phyloP scores from a whole-genome alignment of 192 early-diverging fungal species.

The Backusella circina region DNA sequence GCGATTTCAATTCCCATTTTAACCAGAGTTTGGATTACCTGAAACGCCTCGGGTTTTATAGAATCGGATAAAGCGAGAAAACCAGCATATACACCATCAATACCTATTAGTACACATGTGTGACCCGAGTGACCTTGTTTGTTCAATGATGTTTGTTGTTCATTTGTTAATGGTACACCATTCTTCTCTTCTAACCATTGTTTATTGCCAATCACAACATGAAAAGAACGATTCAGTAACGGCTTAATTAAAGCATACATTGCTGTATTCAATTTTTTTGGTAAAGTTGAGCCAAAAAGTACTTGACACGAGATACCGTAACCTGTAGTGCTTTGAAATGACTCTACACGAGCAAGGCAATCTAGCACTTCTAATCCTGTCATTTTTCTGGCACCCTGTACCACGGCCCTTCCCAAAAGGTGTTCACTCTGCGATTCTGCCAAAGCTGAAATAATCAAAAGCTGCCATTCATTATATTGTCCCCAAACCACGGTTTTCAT shows the following conservation, averaged over 20 bases:
- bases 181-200: slow-evolving; percentile 49
- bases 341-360: slow-evolving; percentile 38
- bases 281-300: background rate
- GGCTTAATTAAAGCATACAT: background rate
- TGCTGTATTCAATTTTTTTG: background rate
- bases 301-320: slow-evolving; percentile 22
- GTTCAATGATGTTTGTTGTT: slow-evolving; percentile 31
- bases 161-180: slow-evolving; percentile 42
- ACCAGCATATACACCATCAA: slow-evolving; percentile 56
- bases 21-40: slow-evolving; percentile 66
- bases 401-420: slow-evolving; percentile 76
- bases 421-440: slow-evolving; percentile 90
- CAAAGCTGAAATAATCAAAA: slow-evolving; percentile 48
- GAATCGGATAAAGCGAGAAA: slow-evolving; percentile 79
- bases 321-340: slow-evolving; percentile 61
- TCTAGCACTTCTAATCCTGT: slow-evolving; percentile 24
- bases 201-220: slow-evolving; percentile 74
- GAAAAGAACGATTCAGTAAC: background rate
- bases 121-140: slow-evolving; percentile 65
- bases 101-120: slow-evolving; percentile 77
- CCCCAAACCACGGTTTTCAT: slow-evolving; percentile 36
- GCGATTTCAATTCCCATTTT: slow-evolving; percentile 71
- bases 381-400: slow-evolving; percentile 48
- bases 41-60: slow-evolving; percentile 72
- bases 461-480: background rate